Conservation (phyloP, 164 flowering plant species). For the Cinnamomum chago region DNA sequence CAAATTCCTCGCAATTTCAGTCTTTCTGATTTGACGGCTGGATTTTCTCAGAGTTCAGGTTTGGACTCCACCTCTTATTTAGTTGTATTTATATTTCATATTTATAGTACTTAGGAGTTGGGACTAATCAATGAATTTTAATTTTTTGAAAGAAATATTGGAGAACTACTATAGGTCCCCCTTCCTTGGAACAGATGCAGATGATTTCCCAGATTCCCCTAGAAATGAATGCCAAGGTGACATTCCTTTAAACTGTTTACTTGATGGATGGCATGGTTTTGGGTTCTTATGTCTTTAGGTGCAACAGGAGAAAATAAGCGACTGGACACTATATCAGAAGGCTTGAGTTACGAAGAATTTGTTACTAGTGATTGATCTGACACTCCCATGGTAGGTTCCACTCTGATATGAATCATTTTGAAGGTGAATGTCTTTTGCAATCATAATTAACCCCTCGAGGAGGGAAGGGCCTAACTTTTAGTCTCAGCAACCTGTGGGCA, state of each 20-base stretch:
- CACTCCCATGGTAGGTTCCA: constrained; percentile 2
- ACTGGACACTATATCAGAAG: constrained; percentile 38
- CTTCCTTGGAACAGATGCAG: constrained; percentile 48
- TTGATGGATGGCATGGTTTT: not conserved
- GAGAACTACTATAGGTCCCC: constrained; percentile 25
- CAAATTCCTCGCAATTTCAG: constrained; percentile 86
- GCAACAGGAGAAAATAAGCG: constrained; percentile 46
- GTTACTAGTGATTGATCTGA: constrained; percentile 21
- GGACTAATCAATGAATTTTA: too few species aligned
- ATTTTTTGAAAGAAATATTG: too few species aligned
- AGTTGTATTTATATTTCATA: not conserved
- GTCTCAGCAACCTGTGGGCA: not conserved
- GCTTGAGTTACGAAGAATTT: constrained; percentile 21
- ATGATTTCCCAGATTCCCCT: constrained; percentile 54
- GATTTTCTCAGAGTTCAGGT: constrained; percentile 58
- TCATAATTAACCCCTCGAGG: too few species aligned
- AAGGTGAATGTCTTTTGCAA: not conserved
- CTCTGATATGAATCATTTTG: not conserved
- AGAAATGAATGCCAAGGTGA: constrained; percentile 56
- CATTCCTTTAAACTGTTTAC: constrained; percentile 4
- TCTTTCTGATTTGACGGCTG: constrained; percentile 79
- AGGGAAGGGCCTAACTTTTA: too few species aligned
- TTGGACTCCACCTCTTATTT: constrained; percentile 9
- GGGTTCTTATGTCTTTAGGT: not conserved
- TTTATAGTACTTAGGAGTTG: not conserved